Base-by-base conservation (phyloP, 495 filamentous ascomycete species). In the Corynascus novoguineensis region DNA sequence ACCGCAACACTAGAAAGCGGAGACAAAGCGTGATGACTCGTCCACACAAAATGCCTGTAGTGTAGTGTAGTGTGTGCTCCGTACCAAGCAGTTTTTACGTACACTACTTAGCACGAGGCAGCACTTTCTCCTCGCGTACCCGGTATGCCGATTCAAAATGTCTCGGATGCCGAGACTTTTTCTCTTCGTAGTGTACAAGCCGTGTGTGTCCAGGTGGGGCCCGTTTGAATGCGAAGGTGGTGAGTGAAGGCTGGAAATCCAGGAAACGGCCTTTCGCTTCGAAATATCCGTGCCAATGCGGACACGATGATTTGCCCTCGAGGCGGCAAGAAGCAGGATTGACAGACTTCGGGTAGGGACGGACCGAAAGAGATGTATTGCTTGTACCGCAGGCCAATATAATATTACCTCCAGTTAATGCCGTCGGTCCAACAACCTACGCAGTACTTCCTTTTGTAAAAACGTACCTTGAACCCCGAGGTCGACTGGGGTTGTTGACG, bases 301-400 rank as follows among this genome's bases (percentile, higher is more conserved):
- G 31, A 25, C 24, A 25, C 19, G 31, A 25, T 37, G 12, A 35
- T 35, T 29, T n/a, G 29, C 29, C 10, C 29, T 49, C 17, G 46
- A 32, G 5, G 17, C 46, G 9, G 29, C 29, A 9, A 25, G 19
- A 19, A 50, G 48, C 6, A 40, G 51, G 41, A 17, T 37, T 34
- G n/a, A n/a, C 17, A n/a, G 32, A 48, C 42, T 22, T 42, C 37
- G 48, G 47, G 32, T 21, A 37, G 41, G 31, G 24, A 40, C 56
- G 49, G 56, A 50, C 51, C 51, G 53, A 44, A 46, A 38, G 44
- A 45, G 24, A 59, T 38, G 31, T 52, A 37, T 55, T 42, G 55
- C 54, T 55, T 50, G 60, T 55, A 62, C 50, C 53, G 25, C 51
- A 44, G 40, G 50, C 42, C 55, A 58, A 62, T 52, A 52, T 52